Base-by-base conservation (phyloP, 345 rosid genomes). In the Ceriops decandra region DNA sequence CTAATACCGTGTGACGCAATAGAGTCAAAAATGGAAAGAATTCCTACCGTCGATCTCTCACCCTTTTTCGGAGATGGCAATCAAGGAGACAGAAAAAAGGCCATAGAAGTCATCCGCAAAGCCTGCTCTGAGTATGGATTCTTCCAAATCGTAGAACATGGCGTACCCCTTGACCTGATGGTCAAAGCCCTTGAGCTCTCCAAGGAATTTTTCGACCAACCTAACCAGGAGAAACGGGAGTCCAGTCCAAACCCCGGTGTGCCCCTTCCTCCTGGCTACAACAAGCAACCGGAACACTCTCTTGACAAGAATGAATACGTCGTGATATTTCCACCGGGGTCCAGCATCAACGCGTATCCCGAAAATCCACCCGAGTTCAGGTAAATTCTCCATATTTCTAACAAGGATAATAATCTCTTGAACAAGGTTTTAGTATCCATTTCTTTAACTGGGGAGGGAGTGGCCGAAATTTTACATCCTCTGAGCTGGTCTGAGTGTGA, bases 61-160 rank as follows among this genome's bases (percentile, higher is more conserved):
- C 82, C 85, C 35, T 82, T 85, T 76, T 63, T 83, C 13, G 11
- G 28, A 27, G 79, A 75, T 73, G 74, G 32, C 21, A 74, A 85
- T 47, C 76, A 80, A 3, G 76, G 66, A 16, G 74, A 73, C 62
- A 78, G 69, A 64, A 81, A 62, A 59, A 69, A 68, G 60, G 86
- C 80, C 68, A 42, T 49, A 52, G 82, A 82, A 62, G 32, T 62
- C 60, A 77, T 85, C 13, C 52, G 31, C 10, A 33, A 76, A 63
- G 85, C 87, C 7, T 83, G 87, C 64, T 67, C 79, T 2, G 74
- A 79, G 15, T 74, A 68, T 67, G 86, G 92, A 7, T 83, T 83
- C 77, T 82, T 87, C 80, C 86, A 87, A 52, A 69, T 85, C 10
- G 77, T 67, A 46, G 85, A 80, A 75, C 87, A 81, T 64, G 87